phyloP scores from a whole-genome alignment of 164 flowering plant genomes.

The Aristolochia californica region DNA sequence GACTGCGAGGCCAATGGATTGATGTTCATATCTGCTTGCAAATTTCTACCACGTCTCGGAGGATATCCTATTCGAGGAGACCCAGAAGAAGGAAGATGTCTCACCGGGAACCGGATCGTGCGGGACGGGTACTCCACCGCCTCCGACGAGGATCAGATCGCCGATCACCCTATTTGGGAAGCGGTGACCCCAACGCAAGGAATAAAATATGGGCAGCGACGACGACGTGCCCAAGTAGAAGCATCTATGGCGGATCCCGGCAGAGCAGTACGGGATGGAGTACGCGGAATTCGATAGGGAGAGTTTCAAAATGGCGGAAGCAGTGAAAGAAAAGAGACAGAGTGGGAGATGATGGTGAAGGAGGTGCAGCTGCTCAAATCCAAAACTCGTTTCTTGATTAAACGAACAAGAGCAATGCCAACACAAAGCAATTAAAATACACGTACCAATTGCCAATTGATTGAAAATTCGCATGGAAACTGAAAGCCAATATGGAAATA shows the following conservation, averaged over 20 bases:
- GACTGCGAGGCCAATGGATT: constrained; percentile 38
- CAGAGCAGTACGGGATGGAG: constrained; percentile 60
- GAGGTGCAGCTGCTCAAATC: constrained; percentile 30
- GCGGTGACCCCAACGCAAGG: constrained; percentile 66
- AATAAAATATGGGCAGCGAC: constrained; percentile 64
- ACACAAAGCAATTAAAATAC: too few relatives aligned
- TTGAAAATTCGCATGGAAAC: too few relatives aligned
- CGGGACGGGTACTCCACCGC: constrained; percentile 49
- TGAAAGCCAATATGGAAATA: too few relatives aligned
- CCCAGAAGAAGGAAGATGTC: constrained; percentile 39
- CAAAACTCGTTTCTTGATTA: constrained; percentile 16
- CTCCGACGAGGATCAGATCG: constrained; percentile 73
- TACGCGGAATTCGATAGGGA: constrained; percentile 27
- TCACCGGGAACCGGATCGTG: constrained; percentile 44
- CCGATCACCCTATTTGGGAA: constrained; percentile 90
- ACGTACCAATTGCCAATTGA: too few relatives aligned
- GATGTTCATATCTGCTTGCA: constrained; percentile 75
- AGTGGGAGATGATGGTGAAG: constrained; percentile 75
- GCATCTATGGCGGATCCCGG: constrained; percentile 67
- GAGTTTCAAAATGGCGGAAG: constrained; percentile 29
- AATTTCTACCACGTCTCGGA: constrained; percentile 63
- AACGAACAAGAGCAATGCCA: constrained; percentile 88
- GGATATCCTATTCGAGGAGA: constrained; percentile 51
- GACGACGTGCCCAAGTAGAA: constrained; percentile 85
- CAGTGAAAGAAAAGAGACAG: constrained; percentile 60